Conservation (phyloP, 2,329 filamentous ascomycete species). For the Claviceps quebecensis region DNA sequence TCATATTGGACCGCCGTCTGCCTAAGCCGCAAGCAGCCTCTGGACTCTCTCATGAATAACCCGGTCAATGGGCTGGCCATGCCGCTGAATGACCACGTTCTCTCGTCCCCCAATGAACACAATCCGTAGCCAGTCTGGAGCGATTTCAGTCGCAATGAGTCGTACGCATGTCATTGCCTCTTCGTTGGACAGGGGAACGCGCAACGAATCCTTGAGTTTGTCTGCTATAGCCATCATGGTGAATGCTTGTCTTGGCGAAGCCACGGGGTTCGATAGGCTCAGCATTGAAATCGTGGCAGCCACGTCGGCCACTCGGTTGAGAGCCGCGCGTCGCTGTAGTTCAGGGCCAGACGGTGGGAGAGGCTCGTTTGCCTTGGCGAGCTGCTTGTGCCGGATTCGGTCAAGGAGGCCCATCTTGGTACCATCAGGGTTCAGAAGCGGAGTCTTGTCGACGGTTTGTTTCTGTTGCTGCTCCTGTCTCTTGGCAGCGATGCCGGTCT, state of each 20-base stretch:
- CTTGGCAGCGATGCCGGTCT: constrained; percentile 41
- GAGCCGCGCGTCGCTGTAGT: constrained; percentile 47
- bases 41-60: constrained; percentile 24
- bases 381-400: constrained; percentile 59
- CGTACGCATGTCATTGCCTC: constrained; percentile 37
- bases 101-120: constrained; percentile 38
- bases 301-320: constrained; percentile 56
- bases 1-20: too few relatives aligned
- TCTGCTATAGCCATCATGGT: constrained; percentile 48
- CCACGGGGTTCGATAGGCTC: constrained; percentile 33
- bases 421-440: constrained; percentile 27
- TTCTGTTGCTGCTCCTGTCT: constrained; percentile 32
- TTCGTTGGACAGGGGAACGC: constrained; percentile 37
- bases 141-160: constrained; percentile 38
- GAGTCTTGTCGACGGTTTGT: constrained; percentile 13
- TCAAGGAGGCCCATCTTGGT: constrained; percentile 57
- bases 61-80: constrained; percentile 24
- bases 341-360: constrained; percentile 42
- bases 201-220: constrained; percentile 54
- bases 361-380: constrained; percentile 40
- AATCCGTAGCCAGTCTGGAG: constrained; percentile 41
- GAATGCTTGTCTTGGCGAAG: constrained; percentile 47
- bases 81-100: constrained; percentile 41
- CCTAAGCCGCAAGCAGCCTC: constrained; percentile 16
- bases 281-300: constrained; percentile 54